Conservation (phyloP, 805 yeast genomes). For the Yamadazyma tumulicola region DNA sequence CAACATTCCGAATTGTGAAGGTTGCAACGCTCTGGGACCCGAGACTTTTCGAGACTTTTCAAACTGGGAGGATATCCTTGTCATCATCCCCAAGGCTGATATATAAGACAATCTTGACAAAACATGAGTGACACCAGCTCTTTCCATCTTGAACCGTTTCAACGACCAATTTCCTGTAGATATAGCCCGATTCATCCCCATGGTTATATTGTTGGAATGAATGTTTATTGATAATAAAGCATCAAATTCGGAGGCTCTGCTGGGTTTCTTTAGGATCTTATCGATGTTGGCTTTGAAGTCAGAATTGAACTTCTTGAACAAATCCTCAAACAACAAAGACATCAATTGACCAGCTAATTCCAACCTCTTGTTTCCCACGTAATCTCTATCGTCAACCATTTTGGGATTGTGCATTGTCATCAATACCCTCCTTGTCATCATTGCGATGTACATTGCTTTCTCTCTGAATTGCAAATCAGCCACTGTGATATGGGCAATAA, state of each 20-base stretch:
- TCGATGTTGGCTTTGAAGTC: conserved; percentile 95
- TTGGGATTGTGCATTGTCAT: conserved; percentile 93
- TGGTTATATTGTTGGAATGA: conserved; percentile 89
- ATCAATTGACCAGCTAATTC: conserved; percentile 97
- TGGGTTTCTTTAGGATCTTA: conserved; percentile 88
- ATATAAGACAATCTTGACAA: conserved; percentile 87
- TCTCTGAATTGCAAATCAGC: conserved; percentile 83
- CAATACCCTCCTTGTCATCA: conserved; percentile 94
- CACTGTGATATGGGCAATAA: conserved; percentile 91
- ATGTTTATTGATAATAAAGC: conserved; percentile 86
- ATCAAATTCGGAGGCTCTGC: conserved; percentile 92
- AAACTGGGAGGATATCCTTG: conserved; percentile 97
- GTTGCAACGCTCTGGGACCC: conserved; percentile 98
- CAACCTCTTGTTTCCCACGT: conserved; percentile 95
- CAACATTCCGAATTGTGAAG: conserved; percentile 98
- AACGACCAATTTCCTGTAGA: conserved; percentile 99
- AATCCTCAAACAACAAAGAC: conserved; percentile 92
- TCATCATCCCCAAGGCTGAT: conserved; percentile 98
- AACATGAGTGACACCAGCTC: conserved; percentile 99
- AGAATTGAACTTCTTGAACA: conserved; percentile 91
- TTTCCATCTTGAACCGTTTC: conserved; percentile 98
- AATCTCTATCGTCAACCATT: conserved; percentile 98
- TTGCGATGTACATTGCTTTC: conserved; percentile 89
- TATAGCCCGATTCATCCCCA: conserved; percentile 92
- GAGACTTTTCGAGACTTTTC: conserved; percentile 97